Percentiles rank a stretch among this genome's conserved stretches.
phyloP scores from a whole-genome alignment of 495 filamentous ascomycete species.

The Daldinia childiae region DNA sequence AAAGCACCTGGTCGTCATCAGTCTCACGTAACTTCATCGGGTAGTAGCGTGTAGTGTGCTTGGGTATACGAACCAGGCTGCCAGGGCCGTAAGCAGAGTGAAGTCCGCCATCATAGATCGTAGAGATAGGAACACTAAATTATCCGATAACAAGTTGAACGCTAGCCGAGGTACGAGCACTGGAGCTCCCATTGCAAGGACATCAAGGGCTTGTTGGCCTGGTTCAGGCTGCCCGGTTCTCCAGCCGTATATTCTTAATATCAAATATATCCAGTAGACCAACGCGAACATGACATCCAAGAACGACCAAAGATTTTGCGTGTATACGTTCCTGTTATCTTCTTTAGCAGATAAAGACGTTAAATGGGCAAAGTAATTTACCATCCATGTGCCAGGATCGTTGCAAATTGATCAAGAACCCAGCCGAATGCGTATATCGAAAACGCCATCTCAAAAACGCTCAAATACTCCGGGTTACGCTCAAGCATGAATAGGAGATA shows the following conservation, averaged over 20 bases:
- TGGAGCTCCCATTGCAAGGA: conserved; percentile 74
- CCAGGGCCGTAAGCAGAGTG: conserved; percentile 68
- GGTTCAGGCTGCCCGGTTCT: conserved; percentile 45
- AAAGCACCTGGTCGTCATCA: conserved; percentile 60
- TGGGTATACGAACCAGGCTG: conserved; percentile 60
- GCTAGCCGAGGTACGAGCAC: conserved; percentile 76
- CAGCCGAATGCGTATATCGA: conserved; percentile 73
- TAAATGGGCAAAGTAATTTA: conserved; percentile 30
- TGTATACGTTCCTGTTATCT: conserved; percentile 71
- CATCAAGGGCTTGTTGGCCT: conserved; percentile 69
- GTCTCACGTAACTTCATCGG: neutral
- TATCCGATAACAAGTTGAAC: conserved; percentile 78
- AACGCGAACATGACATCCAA: conserved; percentile 72
- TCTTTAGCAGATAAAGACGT: conserved; percentile 8
- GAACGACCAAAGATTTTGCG: conserved; percentile 82
- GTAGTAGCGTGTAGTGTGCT: neutral
- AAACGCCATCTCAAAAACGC: conserved; percentile 66
- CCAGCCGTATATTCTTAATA: conserved; percentile 67
- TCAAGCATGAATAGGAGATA: conserved; percentile 72
- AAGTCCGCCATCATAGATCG: conserved; percentile 81
- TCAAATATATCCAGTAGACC: conserved; percentile 69
- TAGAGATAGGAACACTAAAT: conserved; percentile 75
- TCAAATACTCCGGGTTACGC: conserved; percentile 59
- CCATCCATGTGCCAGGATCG: conserved; percentile 77
- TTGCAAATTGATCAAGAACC: conserved; percentile 76